Percentiles rank a stretch among this genome's conserved stretches.
Conservation (phyloP, 1,284 basidiomycete genomes). For the Microbotryomycetes sp. region DNA sequence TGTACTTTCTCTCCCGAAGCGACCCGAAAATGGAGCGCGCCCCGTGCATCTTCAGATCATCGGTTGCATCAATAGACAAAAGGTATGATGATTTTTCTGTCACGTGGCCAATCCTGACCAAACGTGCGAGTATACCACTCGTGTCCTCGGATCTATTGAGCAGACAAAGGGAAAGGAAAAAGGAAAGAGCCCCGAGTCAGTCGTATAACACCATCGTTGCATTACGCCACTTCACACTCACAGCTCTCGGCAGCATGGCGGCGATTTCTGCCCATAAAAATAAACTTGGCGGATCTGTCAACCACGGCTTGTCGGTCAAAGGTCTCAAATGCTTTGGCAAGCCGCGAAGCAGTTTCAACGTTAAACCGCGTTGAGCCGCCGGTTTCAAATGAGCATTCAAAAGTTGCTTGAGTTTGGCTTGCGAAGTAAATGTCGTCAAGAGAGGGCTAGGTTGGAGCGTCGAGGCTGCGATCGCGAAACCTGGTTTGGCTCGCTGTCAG, state of each 20-base stretch:
- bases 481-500: background rate
- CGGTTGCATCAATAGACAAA: conserved; percentile 15
- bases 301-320: conserved; percentile 13
- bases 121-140: conserved; percentile 35
- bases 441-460: background rate
- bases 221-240: conserved; percentile 4
- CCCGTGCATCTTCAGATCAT: too few relatives aligned
- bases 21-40: too few relatives aligned
- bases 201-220: background rate
- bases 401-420: background rate
- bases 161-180: background rate
- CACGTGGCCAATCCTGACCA: conserved; percentile 22
- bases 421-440: background rate
- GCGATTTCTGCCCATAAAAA: conserved; percentile 21
- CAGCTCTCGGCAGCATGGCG: conserved; percentile 33
- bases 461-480: background rate
- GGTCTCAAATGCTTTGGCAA: background rate
- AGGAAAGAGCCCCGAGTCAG: background rate
- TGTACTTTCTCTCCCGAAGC: too few relatives aligned
- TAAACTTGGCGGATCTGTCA: conserved; percentile 6
- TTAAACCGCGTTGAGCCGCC: background rate
- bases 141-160: conserved; percentile 15
- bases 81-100: conserved; percentile 28
- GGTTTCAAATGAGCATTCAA: background rate
- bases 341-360: background rate